A percentile compares a stretch with the other conserved stretches of the same genome.
phyloP scores from a whole-genome alignment of 495 filamentous ascomycete species.

The Penicillium verhagenii region DNA sequence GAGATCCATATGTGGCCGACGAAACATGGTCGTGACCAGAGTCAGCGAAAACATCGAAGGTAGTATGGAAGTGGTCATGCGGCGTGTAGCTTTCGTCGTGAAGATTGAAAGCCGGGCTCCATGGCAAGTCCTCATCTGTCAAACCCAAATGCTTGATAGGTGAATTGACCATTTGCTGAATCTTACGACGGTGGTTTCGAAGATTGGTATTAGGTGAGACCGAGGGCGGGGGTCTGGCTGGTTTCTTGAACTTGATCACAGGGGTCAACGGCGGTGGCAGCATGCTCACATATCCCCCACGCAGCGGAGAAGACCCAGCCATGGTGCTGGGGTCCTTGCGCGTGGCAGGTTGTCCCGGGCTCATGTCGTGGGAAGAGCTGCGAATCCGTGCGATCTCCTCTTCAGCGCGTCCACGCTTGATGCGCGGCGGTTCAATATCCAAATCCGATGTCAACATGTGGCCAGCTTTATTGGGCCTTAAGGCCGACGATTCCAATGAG shows the following conservation, averaged over 20 bases:
- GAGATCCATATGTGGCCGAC: constrained; percentile 64
- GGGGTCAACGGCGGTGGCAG: constrained; percentile 84
- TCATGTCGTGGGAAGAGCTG: constrained; percentile 83
- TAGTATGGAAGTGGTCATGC: constrained; percentile 46
- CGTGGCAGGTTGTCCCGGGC: constrained; percentile 65
- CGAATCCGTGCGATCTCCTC: constrained; percentile 94
- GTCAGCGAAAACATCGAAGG: constrained; percentile 76
- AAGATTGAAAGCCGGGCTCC: constrained; percentile 77
- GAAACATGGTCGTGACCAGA: constrained; percentile 45
- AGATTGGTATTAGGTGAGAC: constrained; percentile 94
- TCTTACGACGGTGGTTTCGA: constrained; percentile 83
- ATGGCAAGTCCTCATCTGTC: constrained; percentile 61
- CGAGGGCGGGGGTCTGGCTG: constrained; percentile 77
- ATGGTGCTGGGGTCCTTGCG: constrained; percentile 40
- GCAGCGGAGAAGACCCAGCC: constrained; percentile 62
- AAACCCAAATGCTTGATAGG: constrained; percentile 71
- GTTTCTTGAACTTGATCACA: constrained; percentile 79
- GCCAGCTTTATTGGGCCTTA: constrained; percentile 62
- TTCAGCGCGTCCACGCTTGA: constrained; percentile 87
- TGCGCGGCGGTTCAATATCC: constrained; percentile 68
- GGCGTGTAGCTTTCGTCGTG: constrained; percentile 54
- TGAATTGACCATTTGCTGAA: constrained; percentile 85
- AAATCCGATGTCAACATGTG: constrained; percentile 68
- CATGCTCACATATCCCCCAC: constrained; percentile 52
- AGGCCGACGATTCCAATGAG: constrained; percentile 91